Evolutionary conservation across 148 eudicot species (phyloP), one percentile per base, ranked within the genome.

Genomic region (Chenopodium album): DNA sequence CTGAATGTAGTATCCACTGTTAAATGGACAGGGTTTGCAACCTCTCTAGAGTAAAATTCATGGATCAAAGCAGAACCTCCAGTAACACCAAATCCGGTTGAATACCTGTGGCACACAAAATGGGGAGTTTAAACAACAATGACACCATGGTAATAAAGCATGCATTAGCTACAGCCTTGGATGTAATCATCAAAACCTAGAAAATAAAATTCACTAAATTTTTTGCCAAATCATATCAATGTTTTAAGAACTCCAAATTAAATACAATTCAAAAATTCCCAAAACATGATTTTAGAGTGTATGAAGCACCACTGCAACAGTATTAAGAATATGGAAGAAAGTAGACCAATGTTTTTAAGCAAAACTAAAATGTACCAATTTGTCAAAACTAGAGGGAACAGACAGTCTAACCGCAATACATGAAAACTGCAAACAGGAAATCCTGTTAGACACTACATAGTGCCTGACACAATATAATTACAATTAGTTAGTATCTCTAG

Each of bases 41-140:
- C 93, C 88, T 96, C 99, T 87, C 93, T 87, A 54, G 98, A 87
- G 81, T 91, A 97, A 76, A 97, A 97, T 32, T 92, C 97, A 83
- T 97, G 99, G 78, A 97, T 91, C 85, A 94, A 81, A 34, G 91
- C 97, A 84, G 98, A 94, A 17, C 97, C 98, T n/a, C 91, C 97
- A 1, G 97, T 87, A 69, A 91, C 95, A 75, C 95, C 98, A 85
- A 89, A 94, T 2, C 99, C 99, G 71, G 99, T 96, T 76, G 99
- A 96, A 84, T 93, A 94, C 98, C 98, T 95, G 90, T 52, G 77
- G 23, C 7, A 75, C 23, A 75, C 8, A 78, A 65, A 26, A 74
- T 31, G 37, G n/a, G 13, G 1, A 23, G 59, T 37, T 46, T 31
- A 56, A 12, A 68, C 64, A 50, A n/a, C 66, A 4, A 60, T 32